These are phyloP conservation scores for Clausena lansium DNA, from an alignment of 345 rosid species.

Conservation along the genomic window DNA sequence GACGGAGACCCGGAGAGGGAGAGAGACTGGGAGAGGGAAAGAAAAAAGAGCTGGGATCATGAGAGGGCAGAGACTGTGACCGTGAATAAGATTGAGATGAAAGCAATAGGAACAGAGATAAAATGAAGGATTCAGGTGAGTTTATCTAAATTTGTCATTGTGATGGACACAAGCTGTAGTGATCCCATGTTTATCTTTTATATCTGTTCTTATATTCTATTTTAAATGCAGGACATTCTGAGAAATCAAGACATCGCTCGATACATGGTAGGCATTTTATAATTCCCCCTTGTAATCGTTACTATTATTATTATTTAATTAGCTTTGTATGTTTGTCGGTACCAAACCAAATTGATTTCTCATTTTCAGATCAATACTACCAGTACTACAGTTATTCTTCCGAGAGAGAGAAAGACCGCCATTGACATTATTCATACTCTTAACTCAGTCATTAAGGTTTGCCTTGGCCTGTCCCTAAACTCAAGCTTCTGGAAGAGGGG, in stretches of 20 bases:
- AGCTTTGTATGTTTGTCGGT: no score
- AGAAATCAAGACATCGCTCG: slow-evolving; percentile 71
- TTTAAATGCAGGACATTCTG: slow-evolving; percentile 39
- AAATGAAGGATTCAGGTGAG: slow-evolving; percentile 63
- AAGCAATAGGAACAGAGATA: slow-evolving; percentile 60
- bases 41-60: slow-evolving; percentile 48
- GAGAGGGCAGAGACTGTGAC: slow-evolving; percentile 76
- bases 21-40: slow-evolving; percentile 51
- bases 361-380: slow-evolving; percentile 52
- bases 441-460: not conserved
- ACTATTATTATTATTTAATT: no score
- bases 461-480: not conserved
- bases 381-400: slow-evolving; percentile 50
- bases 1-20: slow-evolving; percentile 62
- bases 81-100: slow-evolving; percentile 71
- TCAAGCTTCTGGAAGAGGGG: not conserved
- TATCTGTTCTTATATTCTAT: not conserved
- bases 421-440: slow-evolving; percentile 42
- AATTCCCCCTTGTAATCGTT: not conserved
- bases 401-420: slow-evolving; percentile 67
- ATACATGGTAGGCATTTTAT: slow-evolving; percentile 45
- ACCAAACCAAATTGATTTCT: not conserved
- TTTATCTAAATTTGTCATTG: not conserved
- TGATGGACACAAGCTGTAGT: not conserved
- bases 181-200: not conserved